Conservation (phyloP, 768 basidiomycete genomes). For the Russula olivacea region DNA sequence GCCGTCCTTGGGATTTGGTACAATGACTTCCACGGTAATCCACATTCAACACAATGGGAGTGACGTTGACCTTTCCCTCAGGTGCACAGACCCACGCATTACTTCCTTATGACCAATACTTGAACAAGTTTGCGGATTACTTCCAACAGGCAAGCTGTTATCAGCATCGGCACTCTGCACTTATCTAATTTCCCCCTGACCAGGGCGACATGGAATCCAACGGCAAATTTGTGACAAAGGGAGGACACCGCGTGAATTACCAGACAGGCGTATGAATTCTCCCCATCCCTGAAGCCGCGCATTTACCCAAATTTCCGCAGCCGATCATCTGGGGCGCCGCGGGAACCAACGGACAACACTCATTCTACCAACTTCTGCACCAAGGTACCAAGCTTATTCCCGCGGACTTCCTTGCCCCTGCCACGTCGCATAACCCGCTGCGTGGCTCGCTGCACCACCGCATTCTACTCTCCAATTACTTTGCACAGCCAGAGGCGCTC, state of each 20-base stretch:
- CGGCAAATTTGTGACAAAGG: slow-evolving; percentile 94
- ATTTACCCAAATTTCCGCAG: slow-evolving; percentile 34
- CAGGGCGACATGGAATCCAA: slow-evolving; percentile 99
- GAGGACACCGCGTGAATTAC: slow-evolving; percentile 87
- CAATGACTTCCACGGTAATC: slow-evolving; percentile 87
- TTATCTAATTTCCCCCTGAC: background rate
- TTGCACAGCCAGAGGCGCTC: slow-evolving; percentile 95
- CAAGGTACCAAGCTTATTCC: slow-evolving; percentile 92
- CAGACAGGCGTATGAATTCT: slow-evolving; percentile 77
- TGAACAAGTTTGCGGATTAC: slow-evolving; percentile 99
- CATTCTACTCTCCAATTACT: slow-evolving; percentile 96
- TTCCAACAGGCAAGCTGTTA: slow-evolving; percentile 74
- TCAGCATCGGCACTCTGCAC: background rate
- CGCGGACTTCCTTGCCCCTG: slow-evolving; percentile 86
- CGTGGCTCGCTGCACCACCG: slow-evolving; percentile 85
- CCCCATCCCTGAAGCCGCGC: background rate
- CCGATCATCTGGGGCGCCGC: slow-evolving; percentile 99
- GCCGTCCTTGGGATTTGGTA: slow-evolving; percentile 95
- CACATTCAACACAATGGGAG: background rate
- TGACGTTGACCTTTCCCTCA: slow-evolving; percentile 27
- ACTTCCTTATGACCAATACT: slow-evolving; percentile 96
- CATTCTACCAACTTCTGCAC: slow-evolving; percentile 97
- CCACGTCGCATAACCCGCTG: slow-evolving; percentile 88
- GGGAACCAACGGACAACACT: slow-evolving; percentile 98
- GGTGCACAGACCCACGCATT: slow-evolving; percentile 92